Evolutionary conservation across 306 rosid species (phyloP), one percentile per base, ranked within the genome.

Genomic region (Inga laurina): DNA sequence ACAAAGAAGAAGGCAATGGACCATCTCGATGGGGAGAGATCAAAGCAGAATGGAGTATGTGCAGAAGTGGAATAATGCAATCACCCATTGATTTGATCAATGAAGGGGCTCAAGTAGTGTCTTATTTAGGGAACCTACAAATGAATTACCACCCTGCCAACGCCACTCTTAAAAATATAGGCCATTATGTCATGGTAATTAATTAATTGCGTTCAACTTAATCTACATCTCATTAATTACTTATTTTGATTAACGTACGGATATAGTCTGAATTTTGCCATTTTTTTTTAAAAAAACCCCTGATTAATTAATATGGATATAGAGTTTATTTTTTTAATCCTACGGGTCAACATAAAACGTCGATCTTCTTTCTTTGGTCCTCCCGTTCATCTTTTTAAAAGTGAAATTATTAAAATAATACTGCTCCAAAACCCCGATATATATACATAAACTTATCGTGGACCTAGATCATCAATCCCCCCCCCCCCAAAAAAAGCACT

Each of bases 101-200:
- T 78, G 22, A 79, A 24, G 85, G 81, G 48, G 97, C 91, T 75
- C 79, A 89, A 81, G 59, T 86, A 6, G 87, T 83, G 3, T 45
- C 90, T 10, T 52, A 81, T 82, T 52, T 89, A 8, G 90, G 88
- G 4, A 18, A 30, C 1, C 87, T 93, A 45, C 34, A 68, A 3
- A 79, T 82, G 16, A 79, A 64, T 41, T 94, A 93, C 82, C 77
- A 14, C 8, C 88, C 94, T 48, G 64, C 88, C 61, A 88, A 86
- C 82, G 97, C 97, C 74, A 90, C 89, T 85, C 86, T 93, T n/a
- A 79, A 27, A 57, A 94, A 94, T 22, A 86, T 94, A 34, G 97
- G 97, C 10, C 97, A 91, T 79, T 97, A 93, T 80, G 86, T 93
- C 21, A 79, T 41, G 97, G 97, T 94, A 84, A 71, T 34, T n/a